Evolutionary conservation across 352 stramenopile genomes (phyloP), one percentile per base, ranked within the genome.

Genomic region (Phytophthora melonis): DNA sequence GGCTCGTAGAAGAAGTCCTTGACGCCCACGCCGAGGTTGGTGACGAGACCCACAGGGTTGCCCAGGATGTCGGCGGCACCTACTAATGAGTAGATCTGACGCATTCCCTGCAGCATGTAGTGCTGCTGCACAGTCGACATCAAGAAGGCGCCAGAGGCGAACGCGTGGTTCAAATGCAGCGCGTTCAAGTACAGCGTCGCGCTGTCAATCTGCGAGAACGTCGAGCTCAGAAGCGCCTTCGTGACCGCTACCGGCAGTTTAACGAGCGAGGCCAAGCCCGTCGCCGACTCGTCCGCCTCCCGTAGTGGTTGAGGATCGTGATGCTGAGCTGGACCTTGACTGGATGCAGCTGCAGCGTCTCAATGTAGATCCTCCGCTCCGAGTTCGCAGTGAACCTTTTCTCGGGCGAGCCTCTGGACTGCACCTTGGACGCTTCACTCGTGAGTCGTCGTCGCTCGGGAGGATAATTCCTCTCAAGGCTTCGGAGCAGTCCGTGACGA

Each of bases 1-100:
- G 94, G 94, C 49, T 97, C 96, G 72, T 98, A 98, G 67, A 98
- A 98, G 74, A 98, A 98, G 71, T 98, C 94, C 34, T 96, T 95
- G 14, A 98, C 92, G 25, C 94, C 94, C 1, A 93, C 86, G 34
- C 91, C 91, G 19, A 98, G 77, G 5, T 92, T 96, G 27, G 86
- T 95, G 27, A 97, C 90, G 13, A 98, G 83, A 5, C 93, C 93
- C 25, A 97, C 90, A 2, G 93, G 93, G 54, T 97, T 97, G 34
- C 93, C 93, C 18, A 98, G 50, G n/a, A 98, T 91, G 50, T 96
- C 92, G 3, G 98, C 84, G 3, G 93, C 95, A 1, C 90, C 91
- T 3, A 97, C 81, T 27, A 98, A 73, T 1, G 88, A 91, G 50
- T 97, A 97, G 19, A 96, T 83, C 64, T 97, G 87, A 11, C 89